A percentile compares a stretch with the other conserved stretches of the same genome.
Evolutionary conservation across 225 moss, liverwort and hornwort genomes (phyloP).

Genomic region (Rhytidiadelphus loreus): DNA sequence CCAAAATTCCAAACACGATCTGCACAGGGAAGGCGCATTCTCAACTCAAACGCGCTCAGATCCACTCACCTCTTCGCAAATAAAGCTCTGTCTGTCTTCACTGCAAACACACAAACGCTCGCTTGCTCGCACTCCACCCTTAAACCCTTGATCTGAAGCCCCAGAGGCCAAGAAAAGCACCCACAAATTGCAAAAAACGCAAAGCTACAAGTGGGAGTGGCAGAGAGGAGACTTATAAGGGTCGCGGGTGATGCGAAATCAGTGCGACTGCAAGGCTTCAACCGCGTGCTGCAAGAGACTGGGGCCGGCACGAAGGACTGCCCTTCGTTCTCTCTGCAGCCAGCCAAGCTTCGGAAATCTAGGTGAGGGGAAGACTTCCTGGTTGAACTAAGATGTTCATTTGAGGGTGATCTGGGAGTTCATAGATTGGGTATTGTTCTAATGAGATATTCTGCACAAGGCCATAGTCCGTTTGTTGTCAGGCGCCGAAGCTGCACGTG

Average conservation of each 20-base stretch:
- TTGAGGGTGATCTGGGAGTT: background rate
- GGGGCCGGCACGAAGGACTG: background rate
- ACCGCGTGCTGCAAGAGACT: background rate
- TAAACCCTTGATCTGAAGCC: background rate
- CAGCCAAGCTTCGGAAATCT: background rate
- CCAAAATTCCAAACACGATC: background rate
- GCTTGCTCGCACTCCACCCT: background rate
- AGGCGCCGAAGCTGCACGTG: background rate
- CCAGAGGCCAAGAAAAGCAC: background rate
- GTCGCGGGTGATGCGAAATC: background rate
- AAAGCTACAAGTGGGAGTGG: background rate
- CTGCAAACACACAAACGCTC: background rate
- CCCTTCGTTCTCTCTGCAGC: background rate
- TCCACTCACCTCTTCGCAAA: constrained; percentile 2
- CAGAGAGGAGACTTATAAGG: background rate
- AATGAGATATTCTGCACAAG: constrained; percentile 8
- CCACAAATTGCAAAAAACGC: background rate
- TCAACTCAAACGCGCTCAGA: background rate
- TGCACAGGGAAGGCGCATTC: background rate
- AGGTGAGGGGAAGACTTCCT: rapidly evolving
- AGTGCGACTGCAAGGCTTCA: background rate
- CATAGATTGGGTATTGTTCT: background rate
- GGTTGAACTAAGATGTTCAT: rapidly evolving
- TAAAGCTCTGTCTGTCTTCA: background rate
- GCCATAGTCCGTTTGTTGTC: background rate